phyloP scores from a whole-genome alignment of 2,329 filamentous ascomycete species.

The Penicillium italicum region DNA sequence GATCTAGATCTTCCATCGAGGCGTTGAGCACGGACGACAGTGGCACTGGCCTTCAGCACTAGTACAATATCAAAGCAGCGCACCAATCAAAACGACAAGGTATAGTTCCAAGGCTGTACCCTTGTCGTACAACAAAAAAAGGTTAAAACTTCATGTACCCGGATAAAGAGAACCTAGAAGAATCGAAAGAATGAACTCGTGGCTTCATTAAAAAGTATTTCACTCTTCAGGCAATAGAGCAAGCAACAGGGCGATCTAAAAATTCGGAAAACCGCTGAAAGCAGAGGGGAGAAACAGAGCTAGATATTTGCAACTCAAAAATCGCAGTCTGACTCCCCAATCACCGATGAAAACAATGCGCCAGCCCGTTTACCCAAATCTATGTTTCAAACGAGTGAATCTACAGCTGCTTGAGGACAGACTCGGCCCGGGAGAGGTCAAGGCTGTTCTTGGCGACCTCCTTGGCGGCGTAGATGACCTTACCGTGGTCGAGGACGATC shows the following conservation, averaged over 20 bases:
- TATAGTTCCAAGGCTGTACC: not conserved
- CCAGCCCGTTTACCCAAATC: constrained; percentile 14
- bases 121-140: not conserved
- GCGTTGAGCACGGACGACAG: constrained; percentile 1
- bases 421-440: constrained; percentile 48
- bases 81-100: not conserved
- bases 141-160: not conserved
- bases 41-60: not conserved
- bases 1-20: not conserved
- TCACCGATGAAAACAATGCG: constrained; percentile 12
- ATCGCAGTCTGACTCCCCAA: not conserved
- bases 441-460: constrained; percentile 52
- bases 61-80: not conserved
- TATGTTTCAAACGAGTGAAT: constrained; percentile 2
- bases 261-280: constrained; percentile 7
- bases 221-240: constrained; percentile 1
- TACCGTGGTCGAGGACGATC: constrained; percentile 77
- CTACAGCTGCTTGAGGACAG: constrained; percentile 49
- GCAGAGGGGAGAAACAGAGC: not conserved
- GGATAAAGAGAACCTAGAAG: not conserved
- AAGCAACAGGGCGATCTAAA: constrained; percentile 11
- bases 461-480: constrained; percentile 74
- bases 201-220: constrained; percentile 12
- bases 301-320: not conserved
- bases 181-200: constrained; percentile 9